Evolutionary conservation across 345 rosid species (phyloP).

Genomic region (Sisymbrium irio): DNA sequence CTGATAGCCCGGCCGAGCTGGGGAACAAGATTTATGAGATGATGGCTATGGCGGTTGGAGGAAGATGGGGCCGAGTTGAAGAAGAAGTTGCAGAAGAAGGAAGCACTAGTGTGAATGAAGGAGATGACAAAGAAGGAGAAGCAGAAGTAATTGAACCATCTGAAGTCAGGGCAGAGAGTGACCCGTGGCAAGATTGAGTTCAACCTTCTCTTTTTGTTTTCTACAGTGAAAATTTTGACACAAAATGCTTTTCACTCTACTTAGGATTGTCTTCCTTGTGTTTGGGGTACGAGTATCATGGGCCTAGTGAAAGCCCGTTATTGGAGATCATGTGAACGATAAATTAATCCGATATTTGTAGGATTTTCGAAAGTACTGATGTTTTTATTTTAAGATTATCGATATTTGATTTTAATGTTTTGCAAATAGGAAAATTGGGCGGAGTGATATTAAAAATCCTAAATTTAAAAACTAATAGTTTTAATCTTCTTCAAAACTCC

Average conservation of each 20-base stretch:
- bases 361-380: constrained; percentile 15
- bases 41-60: constrained; percentile 98
- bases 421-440: too few relatives aligned
- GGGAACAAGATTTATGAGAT: constrained; percentile 97
- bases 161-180: constrained; percentile 79
- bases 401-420: too few relatives aligned
- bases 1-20: constrained; percentile 91
- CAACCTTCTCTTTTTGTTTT: neutral
- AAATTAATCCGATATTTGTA: neutral
- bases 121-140: constrained; percentile 38
- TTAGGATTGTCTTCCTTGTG: constrained; percentile 11
- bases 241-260: neutral
- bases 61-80: constrained; percentile 93
- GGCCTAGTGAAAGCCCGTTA: constrained; percentile 10
- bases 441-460: too few relatives aligned
- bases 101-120: constrained; percentile 5
- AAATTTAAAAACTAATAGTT: too few relatives aligned
- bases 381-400: too few relatives aligned
- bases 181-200: constrained; percentile 77
- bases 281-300: neutral
- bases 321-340: neutral
- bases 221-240: constrained; percentile 16
- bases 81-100: constrained; percentile 46
- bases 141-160: constrained; percentile 84
- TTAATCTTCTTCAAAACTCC: too few relatives aligned